phyloP scores from a whole-genome alignment of 1,284 basidiomycete species.

The Singerocomus inundabilis region DNA sequence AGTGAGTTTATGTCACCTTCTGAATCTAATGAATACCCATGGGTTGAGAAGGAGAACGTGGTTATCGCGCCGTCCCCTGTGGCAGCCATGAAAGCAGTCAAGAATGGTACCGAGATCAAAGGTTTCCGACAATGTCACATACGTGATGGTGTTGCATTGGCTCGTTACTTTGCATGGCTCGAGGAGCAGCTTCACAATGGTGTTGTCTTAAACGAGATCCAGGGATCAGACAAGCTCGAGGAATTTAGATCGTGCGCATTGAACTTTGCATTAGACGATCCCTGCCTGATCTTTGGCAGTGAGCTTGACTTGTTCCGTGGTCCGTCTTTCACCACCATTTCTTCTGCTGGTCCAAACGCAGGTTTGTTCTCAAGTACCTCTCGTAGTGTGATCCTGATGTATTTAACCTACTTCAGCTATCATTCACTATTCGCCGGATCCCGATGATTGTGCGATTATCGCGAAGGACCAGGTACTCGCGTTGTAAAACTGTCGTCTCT shows the following conservation, averaged over 20 bases:
- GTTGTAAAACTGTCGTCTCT: not conserved
- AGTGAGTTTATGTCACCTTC: slow-evolving; percentile 33
- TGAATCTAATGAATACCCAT: not conserved
- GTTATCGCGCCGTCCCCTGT: slow-evolving; percentile 71
- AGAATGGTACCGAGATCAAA: slow-evolving; percentile 83
- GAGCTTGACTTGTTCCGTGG: slow-evolving; percentile 82
- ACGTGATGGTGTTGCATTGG: slow-evolving; percentile 87
- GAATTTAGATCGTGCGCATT: slow-evolving; percentile 71
- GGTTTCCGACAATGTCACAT: slow-evolving; percentile 91
- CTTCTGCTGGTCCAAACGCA: slow-evolving; percentile 84
- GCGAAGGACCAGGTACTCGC: slow-evolving; percentile 64
- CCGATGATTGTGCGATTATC: slow-evolving; percentile 73
- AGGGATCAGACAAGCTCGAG: slow-evolving; percentile 80
- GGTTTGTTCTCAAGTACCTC: slow-evolving; percentile 46
- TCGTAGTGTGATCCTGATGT: not conserved
- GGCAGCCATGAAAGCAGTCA: slow-evolving; percentile 84
- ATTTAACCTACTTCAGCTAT: slow-evolving; percentile 56
- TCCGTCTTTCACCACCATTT: slow-evolving; percentile 91
- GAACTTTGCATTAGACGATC: not conserved
- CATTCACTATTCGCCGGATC: slow-evolving; percentile 89
- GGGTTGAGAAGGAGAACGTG: slow-evolving; percentile 47
- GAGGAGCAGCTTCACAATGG: slow-evolving; percentile 77
- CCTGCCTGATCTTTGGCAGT: slow-evolving; percentile 34
- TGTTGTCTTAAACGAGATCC: slow-evolving; percentile 73
- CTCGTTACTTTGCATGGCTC: slow-evolving; percentile 91